Evolutionary conservation across 1,139 yeast species (phyloP).

Genomic region (Nakaseomyces nivariensis): DNA sequence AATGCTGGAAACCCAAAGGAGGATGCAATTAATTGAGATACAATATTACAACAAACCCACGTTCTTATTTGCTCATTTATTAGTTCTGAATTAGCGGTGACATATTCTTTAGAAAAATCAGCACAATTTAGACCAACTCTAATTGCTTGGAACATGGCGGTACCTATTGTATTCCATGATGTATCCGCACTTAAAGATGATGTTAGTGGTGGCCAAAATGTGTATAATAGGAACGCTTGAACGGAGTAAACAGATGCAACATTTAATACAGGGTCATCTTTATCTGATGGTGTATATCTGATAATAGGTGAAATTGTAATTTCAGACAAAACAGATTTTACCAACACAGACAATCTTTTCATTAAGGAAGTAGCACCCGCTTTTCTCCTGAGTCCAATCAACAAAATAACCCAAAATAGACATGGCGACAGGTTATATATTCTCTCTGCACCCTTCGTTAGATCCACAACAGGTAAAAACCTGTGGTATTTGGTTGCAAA

Average conservation of each 20-base stretch:
- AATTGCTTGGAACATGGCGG: conserved; percentile 84
- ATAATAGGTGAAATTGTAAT: conserved; percentile 86
- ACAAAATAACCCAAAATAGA: conserved; percentile 87
- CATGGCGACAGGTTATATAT: conserved; percentile 75
- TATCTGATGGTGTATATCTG: conserved; percentile 63
- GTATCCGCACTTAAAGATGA: conserved; percentile 92
- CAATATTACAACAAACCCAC: conserved; percentile 89
- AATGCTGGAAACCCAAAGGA: conserved; percentile 93
- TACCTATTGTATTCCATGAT: conserved; percentile 89
- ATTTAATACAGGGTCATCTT: conserved; percentile 71
- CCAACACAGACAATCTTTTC: conserved; percentile 53
- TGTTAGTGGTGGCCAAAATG: conserved; percentile 93
- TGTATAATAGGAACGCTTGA: conserved; percentile 79
- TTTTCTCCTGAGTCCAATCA: conserved; percentile 58
- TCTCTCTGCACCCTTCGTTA: conserved; percentile 69
- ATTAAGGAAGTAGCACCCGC: conserved; percentile 32
- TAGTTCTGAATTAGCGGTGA: conserved; percentile 38
- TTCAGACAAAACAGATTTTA: conserved; percentile 72
- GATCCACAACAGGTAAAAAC: conserved; percentile 78
- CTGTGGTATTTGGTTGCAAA: conserved; percentile 71
- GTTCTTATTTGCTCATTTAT: conserved; percentile 74
- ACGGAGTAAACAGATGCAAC: conserved; percentile 92
- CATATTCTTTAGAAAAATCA: conserved; percentile 46
- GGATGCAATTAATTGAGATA: conserved; percentile 81
- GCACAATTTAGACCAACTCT: conserved; percentile 83